phyloP scores from a whole-genome alignment of 1,139 yeast genomes.

The Magnusiomyces tetraspermus region DNA sequence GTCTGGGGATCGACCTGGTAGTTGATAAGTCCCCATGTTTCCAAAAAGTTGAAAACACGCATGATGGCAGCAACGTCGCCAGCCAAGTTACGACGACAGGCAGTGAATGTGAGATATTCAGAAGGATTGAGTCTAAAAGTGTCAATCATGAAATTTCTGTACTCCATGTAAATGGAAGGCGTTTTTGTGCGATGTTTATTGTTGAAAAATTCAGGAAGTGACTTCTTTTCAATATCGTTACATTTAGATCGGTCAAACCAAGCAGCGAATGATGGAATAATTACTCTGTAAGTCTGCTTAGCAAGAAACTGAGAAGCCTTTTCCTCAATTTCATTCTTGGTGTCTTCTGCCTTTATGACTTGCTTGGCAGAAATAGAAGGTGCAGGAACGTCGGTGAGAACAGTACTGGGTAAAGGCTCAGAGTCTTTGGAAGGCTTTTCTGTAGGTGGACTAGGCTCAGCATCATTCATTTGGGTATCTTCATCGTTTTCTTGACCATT shows the following conservation, averaged over 20 bases:
- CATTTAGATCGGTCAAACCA: conserved; percentile 79
- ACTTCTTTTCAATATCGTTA: conserved; percentile 55
- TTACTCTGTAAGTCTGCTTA: conserved; percentile 76
- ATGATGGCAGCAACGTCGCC: conserved; percentile 94
- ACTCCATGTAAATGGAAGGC: conserved; percentile 75
- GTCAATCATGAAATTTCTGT: conserved; percentile 89
- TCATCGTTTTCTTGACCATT: conserved; percentile 26
- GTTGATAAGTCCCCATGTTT: conserved; percentile 93
- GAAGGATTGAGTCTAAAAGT: conserved; percentile 87
- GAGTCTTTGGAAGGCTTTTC: not conserved
- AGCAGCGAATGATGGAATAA: conserved; percentile 86
- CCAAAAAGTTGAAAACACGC: conserved; percentile 81
- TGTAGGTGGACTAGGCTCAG: not conserved
- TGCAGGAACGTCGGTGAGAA: not conserved
- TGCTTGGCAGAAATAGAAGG: not conserved
- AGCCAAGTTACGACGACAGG: conserved; percentile 86
- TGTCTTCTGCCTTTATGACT: not conserved
- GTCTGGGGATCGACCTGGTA: conserved; percentile 80
- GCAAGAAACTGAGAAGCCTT: conserved; percentile 25
- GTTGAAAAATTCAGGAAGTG: conserved; percentile 86
- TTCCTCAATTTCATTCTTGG: conserved; percentile 18
- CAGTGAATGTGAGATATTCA: conserved; percentile 86
- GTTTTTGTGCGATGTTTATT: conserved; percentile 72
- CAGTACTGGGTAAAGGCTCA: not conserved
- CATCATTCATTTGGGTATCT: conserved; percentile 48